Evolutionary conservation across 1,284 basidiomycete genomes (phyloP), one percentile per base, ranked within the genome.

Genomic region (Boletus semigastroideus): DNA sequence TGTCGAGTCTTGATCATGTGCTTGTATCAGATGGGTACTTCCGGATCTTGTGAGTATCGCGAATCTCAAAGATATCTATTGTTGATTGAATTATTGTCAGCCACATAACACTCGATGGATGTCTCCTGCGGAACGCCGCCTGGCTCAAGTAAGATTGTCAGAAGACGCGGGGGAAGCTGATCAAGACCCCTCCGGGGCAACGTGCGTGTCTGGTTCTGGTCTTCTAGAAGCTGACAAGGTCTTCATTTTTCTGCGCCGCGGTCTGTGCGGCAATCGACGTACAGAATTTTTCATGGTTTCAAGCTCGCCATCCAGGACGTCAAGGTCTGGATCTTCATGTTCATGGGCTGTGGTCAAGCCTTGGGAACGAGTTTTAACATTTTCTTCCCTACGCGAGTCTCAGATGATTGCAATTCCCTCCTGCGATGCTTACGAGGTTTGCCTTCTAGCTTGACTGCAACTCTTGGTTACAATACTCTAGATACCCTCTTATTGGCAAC

Each of bases 291-390:
- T 37, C 67, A 70, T 27, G 85, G 85, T 1, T 65, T 88, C n/a
- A 74, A 74, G 48, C 65, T 83, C 60, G 86, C 86, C 0, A 56
- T 87, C 50, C 80, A 75, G 51, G 87, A 90, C 59, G 74, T 76
- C n/a, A 83, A 86, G 63, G 80, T 86, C 1, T 71, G 68, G 30
- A 64, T 89, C 19, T 83, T 90, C 58, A 73, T 82, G 42, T 33
- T 86, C 13, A 78, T 83, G 75, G 68, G 67, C 5, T 78, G 74
- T 31, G 64, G 75, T 0, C 78, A 80, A 54, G 63, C 81, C 8
- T 63, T 90, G 13, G 86, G 86, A 0, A 69, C 87, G 27, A 85
- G 83, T 41, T 90, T 87, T 65, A 80, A 85, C 48, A 82, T 84
- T 57, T 90, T 86, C 74, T 90, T 89, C 72, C 84, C 83, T 16